Evolutionary conservation across 2,329 filamentous ascomycete genomes (phyloP).

Genomic region (Pyrenochaeta sp.): DNA sequence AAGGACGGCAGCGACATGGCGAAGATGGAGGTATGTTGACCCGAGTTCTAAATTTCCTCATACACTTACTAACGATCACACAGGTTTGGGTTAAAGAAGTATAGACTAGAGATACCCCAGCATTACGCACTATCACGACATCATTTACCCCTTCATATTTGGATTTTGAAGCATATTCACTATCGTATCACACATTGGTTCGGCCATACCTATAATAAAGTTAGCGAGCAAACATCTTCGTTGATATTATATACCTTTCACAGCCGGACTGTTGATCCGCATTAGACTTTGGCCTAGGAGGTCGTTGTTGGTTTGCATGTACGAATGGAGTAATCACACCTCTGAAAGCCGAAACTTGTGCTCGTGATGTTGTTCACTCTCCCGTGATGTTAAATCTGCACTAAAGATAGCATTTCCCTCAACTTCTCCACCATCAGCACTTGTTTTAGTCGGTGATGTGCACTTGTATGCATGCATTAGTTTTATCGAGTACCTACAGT

Average conservation of each 20-base stretch:
- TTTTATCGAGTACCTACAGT: neutral
- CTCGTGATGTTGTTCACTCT: neutral
- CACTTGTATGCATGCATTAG: neutral
- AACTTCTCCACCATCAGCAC: neutral
- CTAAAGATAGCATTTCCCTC: neutral
- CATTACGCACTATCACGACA: slow-evolving; percentile 35
- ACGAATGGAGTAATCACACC: slow-evolving; percentile 11
- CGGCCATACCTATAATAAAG: slow-evolving; percentile 35
- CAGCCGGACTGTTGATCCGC: slow-evolving; percentile 50
- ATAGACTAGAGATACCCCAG: slow-evolving; percentile 51
- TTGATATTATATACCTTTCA: slow-evolving; percentile 28
- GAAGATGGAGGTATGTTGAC: slow-evolving; percentile 87
- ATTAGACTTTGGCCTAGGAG: slow-evolving; percentile 16
- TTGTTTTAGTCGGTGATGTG: neutral
- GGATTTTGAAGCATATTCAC: slow-evolving; percentile 10
- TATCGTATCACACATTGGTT: slow-evolving; percentile 7
- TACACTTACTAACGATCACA: slow-evolving; percentile 47
- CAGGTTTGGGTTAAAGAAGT: slow-evolving; percentile 57
- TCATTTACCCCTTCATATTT: slow-evolving; percentile 19
- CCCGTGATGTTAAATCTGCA: neutral
- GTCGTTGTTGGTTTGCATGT: slow-evolving; percentile 17
- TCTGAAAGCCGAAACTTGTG: neutral
- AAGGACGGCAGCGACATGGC: slow-evolving; percentile 82
- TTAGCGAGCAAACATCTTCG: slow-evolving; percentile 42
- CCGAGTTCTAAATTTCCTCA: neutral